These are phyloP conservation scores for Zymoseptoria ardabiliae DNA, from an alignment of 2,329 filamentous ascomycete genomes.

Conservation along the genomic window DNA sequence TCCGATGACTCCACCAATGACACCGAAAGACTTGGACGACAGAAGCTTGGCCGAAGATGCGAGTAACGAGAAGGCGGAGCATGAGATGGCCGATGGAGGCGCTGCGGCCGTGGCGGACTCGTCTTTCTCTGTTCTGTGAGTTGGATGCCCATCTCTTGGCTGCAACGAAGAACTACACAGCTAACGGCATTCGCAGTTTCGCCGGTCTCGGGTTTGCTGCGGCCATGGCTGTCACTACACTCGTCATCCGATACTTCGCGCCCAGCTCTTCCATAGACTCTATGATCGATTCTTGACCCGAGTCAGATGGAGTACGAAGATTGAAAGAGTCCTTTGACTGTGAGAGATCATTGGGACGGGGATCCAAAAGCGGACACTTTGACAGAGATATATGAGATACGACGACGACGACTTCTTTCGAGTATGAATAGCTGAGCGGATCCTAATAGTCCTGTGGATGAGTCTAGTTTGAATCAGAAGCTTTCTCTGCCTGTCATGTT, in stretches of 20 bases:
- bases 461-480: not conserved
- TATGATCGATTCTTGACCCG: conserved; percentile 5
- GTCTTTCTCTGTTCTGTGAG: not conserved
- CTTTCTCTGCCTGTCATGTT: no score
- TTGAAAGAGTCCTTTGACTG: not conserved
- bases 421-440: not conserved
- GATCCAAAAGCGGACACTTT: not conserved
- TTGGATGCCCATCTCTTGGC: not conserved
- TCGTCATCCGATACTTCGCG: conserved; percentile 10
- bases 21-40: conserved; percentile 14
- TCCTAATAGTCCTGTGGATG: not conserved
- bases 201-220: conserved; percentile 9
- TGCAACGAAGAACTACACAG: not conserved
- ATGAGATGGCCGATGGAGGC: not conserved
- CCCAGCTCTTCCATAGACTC: not conserved
- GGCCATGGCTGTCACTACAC: conserved; percentile 8
- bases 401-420: not conserved
- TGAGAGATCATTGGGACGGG: not conserved
- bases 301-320: not conserved
- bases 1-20: conserved; percentile 30
- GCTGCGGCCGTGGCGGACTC: not conserved
- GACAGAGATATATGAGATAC: not conserved
- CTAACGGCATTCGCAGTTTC: conserved; percentile 2
- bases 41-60: conserved; percentile 6
- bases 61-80: conserved; percentile 13